Base-by-base conservation (phyloP, 306 rosid genomes). In the Rosa lucieae region DNA sequence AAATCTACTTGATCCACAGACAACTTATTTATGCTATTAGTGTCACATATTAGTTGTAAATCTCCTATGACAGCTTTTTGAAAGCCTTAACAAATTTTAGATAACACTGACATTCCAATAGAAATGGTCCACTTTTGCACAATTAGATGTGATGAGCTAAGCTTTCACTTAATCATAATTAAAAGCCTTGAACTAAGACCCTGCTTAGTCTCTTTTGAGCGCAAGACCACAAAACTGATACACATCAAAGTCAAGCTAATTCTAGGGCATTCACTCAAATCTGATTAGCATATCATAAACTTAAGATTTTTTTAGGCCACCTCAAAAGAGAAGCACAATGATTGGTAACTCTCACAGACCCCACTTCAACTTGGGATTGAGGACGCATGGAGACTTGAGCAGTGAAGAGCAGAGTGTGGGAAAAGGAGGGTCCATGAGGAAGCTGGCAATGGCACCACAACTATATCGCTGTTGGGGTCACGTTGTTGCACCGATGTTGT, bases 301-400 rank as follows among this genome's bases (percentile, higher is more conserved):
- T 52, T 52, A 14, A 55, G 23, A 55, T 55, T 35, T 26, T 21
- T 6, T 5, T 52, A 21, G 26, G 23, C 73, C 85, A 82, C 71
- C 81, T 72, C 71, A 77, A 65, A 70, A 78, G 67, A 72, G 79
- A 74, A 72, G 35, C 82, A 47, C 79, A 58, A 78, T 73, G 82
- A 82, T 67, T 55, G 56, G 76, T 67, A 44, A 44, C 82, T 73
- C 72, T 78, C 49, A 13, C 20, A 48, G 79, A 67, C 82, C 79
- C 79, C 67, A 82, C 76, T 82, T 63, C 79, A 82, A 59, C 82
- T 78, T 73, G 76, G 76, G 79, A 77, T 66, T 72, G 81, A 72
- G 70, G 65, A 77, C 78, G 61, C 73, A 82, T 70, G 85, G 78
- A 71, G 63, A 29, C 62, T 79, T 75, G 78, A 79, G 75, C 71